A percentile compares a stretch with the other conserved stretches of the same genome.
Conservation (phyloP, 495 filamentous ascomycete genomes). For the Xanthoparmelia taractica region DNA sequence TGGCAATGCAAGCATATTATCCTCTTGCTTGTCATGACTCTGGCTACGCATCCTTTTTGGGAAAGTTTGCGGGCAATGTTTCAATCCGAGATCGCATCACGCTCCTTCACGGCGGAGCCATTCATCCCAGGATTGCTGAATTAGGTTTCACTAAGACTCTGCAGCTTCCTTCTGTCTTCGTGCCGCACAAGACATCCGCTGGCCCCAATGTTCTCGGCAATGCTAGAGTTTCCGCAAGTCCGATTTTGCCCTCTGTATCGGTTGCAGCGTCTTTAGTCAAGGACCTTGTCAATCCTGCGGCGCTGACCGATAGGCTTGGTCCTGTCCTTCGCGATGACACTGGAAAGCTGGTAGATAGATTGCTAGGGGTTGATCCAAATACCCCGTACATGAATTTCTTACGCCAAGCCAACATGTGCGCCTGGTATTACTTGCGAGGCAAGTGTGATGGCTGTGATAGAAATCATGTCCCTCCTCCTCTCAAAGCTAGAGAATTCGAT, state of each 20-base stretch:
- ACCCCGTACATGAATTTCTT: constrained; percentile 1
- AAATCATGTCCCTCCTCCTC: constrained; percentile 4
- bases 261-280: neutral
- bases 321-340: constrained; percentile 4
- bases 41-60: constrained; percentile 40
- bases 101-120: constrained; percentile 4
- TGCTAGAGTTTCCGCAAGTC: neutral
- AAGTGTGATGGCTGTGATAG: constrained; percentile 16
- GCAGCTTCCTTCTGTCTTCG: constrained; percentile 15
- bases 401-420: constrained; percentile 13
- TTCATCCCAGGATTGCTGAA: constrained; percentile 7
- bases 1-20: constrained; percentile 46
- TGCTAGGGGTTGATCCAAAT: constrained; percentile 7
- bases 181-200: neutral
- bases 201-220: neutral
- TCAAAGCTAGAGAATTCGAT: constrained; percentile 14
- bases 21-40: constrained; percentile 44
- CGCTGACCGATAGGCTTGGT: constrained; percentile 12
- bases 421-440: constrained; percentile 16
- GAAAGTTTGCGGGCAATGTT: constrained; percentile 25
- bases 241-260: neutral
- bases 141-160: constrained; percentile 10
- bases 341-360: constrained; percentile 18
- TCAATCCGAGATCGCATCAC: constrained; percentile 16
- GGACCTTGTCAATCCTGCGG: neutral